A percentile compares a stretch with the other conserved stretches of the same genome.
phyloP scores from a whole-genome alignment of 257 asterid genomes.

The Nemophila menziesii region DNA sequence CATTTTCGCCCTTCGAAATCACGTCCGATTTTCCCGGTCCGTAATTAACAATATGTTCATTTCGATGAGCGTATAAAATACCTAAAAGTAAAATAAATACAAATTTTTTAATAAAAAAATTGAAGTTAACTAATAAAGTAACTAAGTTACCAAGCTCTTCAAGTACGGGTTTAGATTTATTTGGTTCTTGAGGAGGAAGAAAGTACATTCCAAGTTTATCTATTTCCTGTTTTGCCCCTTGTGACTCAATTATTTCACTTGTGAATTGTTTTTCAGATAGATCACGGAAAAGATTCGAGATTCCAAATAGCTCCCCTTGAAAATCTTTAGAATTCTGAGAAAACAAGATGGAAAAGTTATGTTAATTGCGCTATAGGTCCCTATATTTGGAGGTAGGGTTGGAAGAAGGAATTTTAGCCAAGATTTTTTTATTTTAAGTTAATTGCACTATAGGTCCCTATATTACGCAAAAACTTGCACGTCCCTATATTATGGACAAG shows the following conservation, averaged over 20 bases:
- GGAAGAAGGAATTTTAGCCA: too few relatives aligned
- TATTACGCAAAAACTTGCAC: too few relatives aligned
- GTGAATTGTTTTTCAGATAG: slow-evolving; percentile 86
- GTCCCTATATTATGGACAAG: too few relatives aligned
- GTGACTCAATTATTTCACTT: slow-evolving; percentile 58
- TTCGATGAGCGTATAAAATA: slow-evolving; percentile 79
- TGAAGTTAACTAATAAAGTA: background rate
- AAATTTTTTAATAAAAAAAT: too few relatives aligned
- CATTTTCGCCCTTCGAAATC: slow-evolving; percentile 13
- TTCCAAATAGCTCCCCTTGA: slow-evolving; percentile 89
- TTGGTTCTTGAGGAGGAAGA: slow-evolving; percentile 21
- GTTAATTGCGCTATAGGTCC: too few relatives aligned
- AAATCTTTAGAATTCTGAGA: slow-evolving; percentile 77
- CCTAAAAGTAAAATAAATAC: slow-evolving; percentile 25
- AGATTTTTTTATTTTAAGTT: too few relatives aligned
- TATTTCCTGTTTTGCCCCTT: slow-evolving; percentile 18
- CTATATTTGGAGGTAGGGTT: too few relatives aligned
- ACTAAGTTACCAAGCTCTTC: slow-evolving; percentile 48
- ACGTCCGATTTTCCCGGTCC: slow-evolving; percentile 20
- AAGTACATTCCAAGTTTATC: slow-evolving; percentile 23
- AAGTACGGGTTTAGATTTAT: slow-evolving; percentile 24
- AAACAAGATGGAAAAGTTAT: slow-evolving; percentile 4
- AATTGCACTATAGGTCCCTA: too few relatives aligned
- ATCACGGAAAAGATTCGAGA: slow-evolving; percentile 80
- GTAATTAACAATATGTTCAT: slow-evolving; percentile 68